These are phyloP conservation scores for Nakazawaea wyomingensis DNA, from an alignment of 805 yeast genomes.

Conservation along the genomic window DNA sequence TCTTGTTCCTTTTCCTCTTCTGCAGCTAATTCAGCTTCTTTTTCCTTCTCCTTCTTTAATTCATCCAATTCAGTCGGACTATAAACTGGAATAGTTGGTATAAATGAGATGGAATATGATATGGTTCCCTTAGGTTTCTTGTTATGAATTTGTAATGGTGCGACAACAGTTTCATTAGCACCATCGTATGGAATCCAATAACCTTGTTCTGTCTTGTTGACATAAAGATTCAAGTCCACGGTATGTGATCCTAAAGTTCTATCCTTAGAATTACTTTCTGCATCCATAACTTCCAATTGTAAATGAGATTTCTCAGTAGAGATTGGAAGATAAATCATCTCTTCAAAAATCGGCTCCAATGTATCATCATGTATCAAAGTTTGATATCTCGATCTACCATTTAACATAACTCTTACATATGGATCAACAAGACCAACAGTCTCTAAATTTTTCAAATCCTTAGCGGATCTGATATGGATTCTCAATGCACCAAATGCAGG, in stretches of 20 bases:
- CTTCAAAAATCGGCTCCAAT: slow-evolving; percentile 53
- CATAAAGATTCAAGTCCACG: slow-evolving; percentile 42
- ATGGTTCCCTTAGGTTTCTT: slow-evolving; percentile 47
- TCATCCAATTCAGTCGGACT: slow-evolving; percentile 51
- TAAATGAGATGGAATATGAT: slow-evolving; percentile 52
- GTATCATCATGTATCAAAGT: slow-evolving; percentile 52
- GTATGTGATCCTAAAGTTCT: slow-evolving; percentile 57
- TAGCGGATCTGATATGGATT: slow-evolving; percentile 51
- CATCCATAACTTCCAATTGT: slow-evolving; percentile 58
- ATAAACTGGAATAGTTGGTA: slow-evolving; percentile 61
- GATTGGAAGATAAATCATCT: slow-evolving; percentile 56
- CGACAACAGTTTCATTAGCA: slow-evolving; percentile 34
- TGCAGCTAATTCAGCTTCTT: slow-evolving; percentile 31
- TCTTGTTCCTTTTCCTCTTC: slow-evolving; percentile 40
- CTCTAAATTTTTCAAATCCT: slow-evolving; percentile 50
- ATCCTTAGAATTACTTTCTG: slow-evolving; percentile 58
- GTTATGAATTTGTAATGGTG: slow-evolving; percentile 27
- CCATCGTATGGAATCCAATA: slow-evolving; percentile 42
- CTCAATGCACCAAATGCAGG: slow-evolving; percentile 67
- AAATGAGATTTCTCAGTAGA: slow-evolving; percentile 55
- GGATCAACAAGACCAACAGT: slow-evolving; percentile 75
- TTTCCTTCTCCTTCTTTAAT: slow-evolving; percentile 35
- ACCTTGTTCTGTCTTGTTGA: slow-evolving; percentile 40
- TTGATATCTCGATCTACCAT: slow-evolving; percentile 51
- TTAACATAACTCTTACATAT: slow-evolving; percentile 53